Conservation (phyloP, 805 yeast species). For the Allodekkera sacchari region DNA sequence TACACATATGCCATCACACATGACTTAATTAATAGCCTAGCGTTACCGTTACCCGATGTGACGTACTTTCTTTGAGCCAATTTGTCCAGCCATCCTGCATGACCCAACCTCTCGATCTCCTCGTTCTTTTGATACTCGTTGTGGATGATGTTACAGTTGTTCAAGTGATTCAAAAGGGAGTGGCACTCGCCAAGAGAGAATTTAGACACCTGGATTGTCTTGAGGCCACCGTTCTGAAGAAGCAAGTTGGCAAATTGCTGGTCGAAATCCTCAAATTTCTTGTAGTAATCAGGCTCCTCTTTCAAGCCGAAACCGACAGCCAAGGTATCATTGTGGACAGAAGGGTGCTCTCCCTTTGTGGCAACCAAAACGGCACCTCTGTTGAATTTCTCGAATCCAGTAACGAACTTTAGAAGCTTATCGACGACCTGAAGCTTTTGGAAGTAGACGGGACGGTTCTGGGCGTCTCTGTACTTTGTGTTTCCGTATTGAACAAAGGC, state of each 20-base stretch:
- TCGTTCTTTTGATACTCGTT: slow-evolving; percentile 27
- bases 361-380: slow-evolving; percentile 63
- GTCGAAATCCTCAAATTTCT: slow-evolving; percentile 42
- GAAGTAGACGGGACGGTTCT: slow-evolving; percentile 49
- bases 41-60: slow-evolving; percentile 59
- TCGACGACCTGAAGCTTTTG: slow-evolving; percentile 57
- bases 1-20: slow-evolving; percentile 28
- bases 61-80: slow-evolving; percentile 42
- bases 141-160: slow-evolving; percentile 30
- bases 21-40: slow-evolving; percentile 39
- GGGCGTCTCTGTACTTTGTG: slow-evolving; percentile 52
- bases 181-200: slow-evolving; percentile 37
- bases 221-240: slow-evolving; percentile 18
- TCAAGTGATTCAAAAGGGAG: slow-evolving; percentile 31
- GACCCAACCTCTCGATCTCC: slow-evolving; percentile 9
- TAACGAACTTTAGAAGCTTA: slow-evolving; percentile 42
- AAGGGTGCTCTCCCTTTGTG: slow-evolving; percentile 46
- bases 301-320: slow-evolving; percentile 41
- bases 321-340: slow-evolving; percentile 48
- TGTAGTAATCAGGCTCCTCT: slow-evolving; percentile 46
- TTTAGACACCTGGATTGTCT: slow-evolving; percentile 31
- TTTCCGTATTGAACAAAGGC: slow-evolving; percentile 45
- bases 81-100: slow-evolving; percentile 21
- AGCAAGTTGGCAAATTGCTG: slow-evolving; percentile 43
- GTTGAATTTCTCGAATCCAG: slow-evolving; percentile 44